Evolutionary conservation across 345 rosid genomes (phyloP), one percentile per base, ranked within the genome.

Genomic region (Brassica carinata): DNA sequence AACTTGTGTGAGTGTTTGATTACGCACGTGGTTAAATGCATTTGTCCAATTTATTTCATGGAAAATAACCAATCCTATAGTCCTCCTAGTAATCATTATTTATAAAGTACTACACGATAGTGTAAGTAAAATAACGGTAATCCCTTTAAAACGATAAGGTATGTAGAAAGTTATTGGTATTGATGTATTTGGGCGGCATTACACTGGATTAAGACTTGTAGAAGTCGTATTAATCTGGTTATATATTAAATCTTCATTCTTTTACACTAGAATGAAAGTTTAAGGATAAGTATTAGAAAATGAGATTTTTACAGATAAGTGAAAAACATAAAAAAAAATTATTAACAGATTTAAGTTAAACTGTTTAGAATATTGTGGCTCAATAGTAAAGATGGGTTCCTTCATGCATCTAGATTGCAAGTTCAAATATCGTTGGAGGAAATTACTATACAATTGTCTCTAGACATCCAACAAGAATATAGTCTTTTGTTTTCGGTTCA

Each of bases 21-120:
- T 48, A 75, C 75, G 72, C 83, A 80, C 76, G 83, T 80, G 75
- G 83, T 80, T 80, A 80, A 80, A 69, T 80, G 83, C 51, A 74
- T 5, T 10, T 67, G 29, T 40, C 59, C 31, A 17, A 2, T 15
- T 48, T 58, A 13, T 63, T 8, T 59, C 40, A 45, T 79, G 74
- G 83, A 73, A 45, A 61, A 26, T 63, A 74, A 80, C 67, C 62
- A 23, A 57, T 64, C 71, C 14, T 45, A 27, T 75, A 45, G 26
- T 45, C 62, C 2, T 45, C 61, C 4, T 7, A 23, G 29, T 71
- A 71, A 66, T 71, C 71, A 64, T 70, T 23, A 10, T 6, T 53
- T 53, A 18, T 53, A 53, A 53, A 53, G 58, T 53, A n/a, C 58
- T 53, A 53, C 58, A 53, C 58, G 58, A 53, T 53, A 14, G 15